Percentiles rank a stretch among this genome's conserved stretches.
phyloP scores from a whole-genome alignment of 2,329 filamentous ascomycete genomes.

The Hypoxylon sp. region DNA sequence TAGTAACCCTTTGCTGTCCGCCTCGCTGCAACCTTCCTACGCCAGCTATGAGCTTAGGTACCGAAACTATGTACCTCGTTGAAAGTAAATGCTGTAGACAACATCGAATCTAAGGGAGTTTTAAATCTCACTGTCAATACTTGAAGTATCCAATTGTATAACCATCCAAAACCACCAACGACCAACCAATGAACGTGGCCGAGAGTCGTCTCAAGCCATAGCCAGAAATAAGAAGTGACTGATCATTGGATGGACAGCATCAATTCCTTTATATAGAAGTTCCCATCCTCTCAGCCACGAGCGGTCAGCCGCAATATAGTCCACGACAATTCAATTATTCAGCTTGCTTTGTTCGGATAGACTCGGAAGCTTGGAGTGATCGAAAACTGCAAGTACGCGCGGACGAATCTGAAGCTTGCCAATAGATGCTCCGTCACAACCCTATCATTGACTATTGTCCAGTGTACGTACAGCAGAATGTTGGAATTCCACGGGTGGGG shows the following conservation, averaged over 20 bases:
- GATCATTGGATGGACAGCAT: constrained; percentile 10
- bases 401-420: constrained; percentile 10
- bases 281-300: constrained; percentile 9
- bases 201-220: neutral
- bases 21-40: constrained; percentile 22
- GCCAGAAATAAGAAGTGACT: neutral
- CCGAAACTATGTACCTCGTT: constrained; percentile 8
- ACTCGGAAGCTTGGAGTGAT: constrained; percentile 14
- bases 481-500: constrained; percentile 8
- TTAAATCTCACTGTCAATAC: neutral
- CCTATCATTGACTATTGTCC: constrained; percentile 26
- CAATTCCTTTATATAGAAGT: constrained; percentile 1
- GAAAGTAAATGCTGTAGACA: neutral
- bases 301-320: constrained; percentile 29
- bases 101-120: neutral
- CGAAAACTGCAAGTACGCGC: neutral
- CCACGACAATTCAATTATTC: constrained; percentile 8
- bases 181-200: neutral
- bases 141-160: neutral
- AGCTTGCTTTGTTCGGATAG: constrained; percentile 13
- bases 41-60: constrained; percentile 14
- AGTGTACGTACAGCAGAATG: constrained; percentile 1
- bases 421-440: constrained; percentile 22
- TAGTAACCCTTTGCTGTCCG: constrained; percentile 18
- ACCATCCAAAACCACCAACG: neutral